Base-by-base conservation (phyloP, 441 rosid genomes). In the Populus hybrid region DNA sequence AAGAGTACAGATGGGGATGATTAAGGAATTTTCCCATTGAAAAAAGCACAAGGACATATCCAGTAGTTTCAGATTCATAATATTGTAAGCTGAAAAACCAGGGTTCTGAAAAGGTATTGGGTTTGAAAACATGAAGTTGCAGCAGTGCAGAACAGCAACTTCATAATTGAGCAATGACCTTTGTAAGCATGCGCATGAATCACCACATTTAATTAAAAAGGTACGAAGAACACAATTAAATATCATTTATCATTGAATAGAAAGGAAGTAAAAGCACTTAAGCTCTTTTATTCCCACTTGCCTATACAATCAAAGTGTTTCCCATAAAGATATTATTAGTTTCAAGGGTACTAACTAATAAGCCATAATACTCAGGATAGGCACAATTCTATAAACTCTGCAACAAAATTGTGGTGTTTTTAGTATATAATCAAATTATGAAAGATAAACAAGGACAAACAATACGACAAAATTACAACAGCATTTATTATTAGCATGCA, bases 21-120 rank as follows among this genome's bases (percentile, higher is more conserved):
- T 30, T 36, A 59, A 26, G 23, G 32, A 42, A 53, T 14, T 65
- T 23, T 46, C 63, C 75, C 11, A 10, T 19, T 38, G 19, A n/a
- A 61, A 63, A 40, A 67, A 53, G 61, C 2, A 26, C 40, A 9
- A 71, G 19, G 11, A 46, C 28, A 32, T 42, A 46, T 24, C 34
- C 73, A 74, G 34, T 38, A 46, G 57, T 46, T 46, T 66, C 18
- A 59, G 69, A 68, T 70, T 69, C 69, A 38, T 36, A 11, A 61
- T 26, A 50, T 30, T 30, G 19, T 4, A 75, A 50, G 71, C 24
- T 46, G 19, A 46, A 4, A 46, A 46, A 46, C 57, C 14, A 14
- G 57, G 19, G 57, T 46, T 11, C 19, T 46, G 18, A 46, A 46
- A 46, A 14, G 57, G 18, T 46, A 4, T 4, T 12, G 57, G 57